Evolutionary conservation across 2,329 filamentous ascomycete genomes (phyloP).

Genomic region (Xylaria sp.): DNA sequence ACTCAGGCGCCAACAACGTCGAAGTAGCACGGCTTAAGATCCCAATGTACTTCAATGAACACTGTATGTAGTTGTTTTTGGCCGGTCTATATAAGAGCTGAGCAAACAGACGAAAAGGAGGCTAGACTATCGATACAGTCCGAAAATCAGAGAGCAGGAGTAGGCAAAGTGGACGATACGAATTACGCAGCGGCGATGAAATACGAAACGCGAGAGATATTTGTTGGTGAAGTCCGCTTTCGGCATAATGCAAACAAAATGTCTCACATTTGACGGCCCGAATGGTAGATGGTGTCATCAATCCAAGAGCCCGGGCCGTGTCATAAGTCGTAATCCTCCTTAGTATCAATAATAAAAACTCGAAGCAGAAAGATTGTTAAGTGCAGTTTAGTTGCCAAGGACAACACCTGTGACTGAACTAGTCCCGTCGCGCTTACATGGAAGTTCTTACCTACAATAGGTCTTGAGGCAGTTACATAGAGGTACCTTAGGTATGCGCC

Average conservation of each 20-base stretch:
- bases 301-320: neutral
- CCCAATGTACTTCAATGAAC: neutral
- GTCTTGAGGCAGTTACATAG: neutral
- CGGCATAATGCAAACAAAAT: conserved; percentile 32
- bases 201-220: conserved; percentile 23
- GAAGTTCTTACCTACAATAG: neutral
- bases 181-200: neutral
- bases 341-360: neutral
- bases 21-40: neutral
- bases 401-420: neutral
- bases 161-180: neutral
- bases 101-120: conserved; percentile 4
- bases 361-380: neutral
- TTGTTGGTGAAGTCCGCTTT: conserved; percentile 29
- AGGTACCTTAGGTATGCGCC: neutral
- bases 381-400: neutral
- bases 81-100: neutral
- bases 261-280: conserved; percentile 29
- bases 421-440: conserved; percentile 1
- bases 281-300: conserved; percentile 24
- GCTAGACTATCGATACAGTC: conserved; percentile 8
- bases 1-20: neutral
- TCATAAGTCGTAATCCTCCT: neutral
- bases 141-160: conserved; percentile 2
- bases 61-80: neutral